Evolutionary conservation across 2,329 filamentous ascomycete genomes (phyloP), one percentile per base, ranked within the genome.

Genomic region (Davidsoniella neocaledoniae): DNA sequence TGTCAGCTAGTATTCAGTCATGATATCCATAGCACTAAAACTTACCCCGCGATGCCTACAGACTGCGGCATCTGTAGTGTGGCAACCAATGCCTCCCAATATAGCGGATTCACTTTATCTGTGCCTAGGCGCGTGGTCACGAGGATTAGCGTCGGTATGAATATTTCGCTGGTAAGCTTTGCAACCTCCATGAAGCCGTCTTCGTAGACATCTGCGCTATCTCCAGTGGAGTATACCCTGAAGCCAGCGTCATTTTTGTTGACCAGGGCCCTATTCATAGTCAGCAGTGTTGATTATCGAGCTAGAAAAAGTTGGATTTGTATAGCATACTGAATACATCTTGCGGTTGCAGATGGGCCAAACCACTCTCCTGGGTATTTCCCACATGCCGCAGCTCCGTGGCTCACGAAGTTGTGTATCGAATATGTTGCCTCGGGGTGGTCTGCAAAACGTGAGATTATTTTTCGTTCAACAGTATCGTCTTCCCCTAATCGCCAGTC

Each of bases 301-400:
- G n/a, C 12, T 9, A 9, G 29, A 9, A 9, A 33, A 19, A 40
- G n/a, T 7, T 10, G 12, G 41, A 23, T 25, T 25, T 4, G n/a
- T 3, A 3, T 23, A 43, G 66, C 83, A 63, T 68, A 93, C 87
- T 91, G 82, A 56, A 98, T 95, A 63, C 91, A 96, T 51, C 82
- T 79, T 43, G 91, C 88, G 8, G 91, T 93, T 5, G 91, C 91
- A 16, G 87, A 95, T n/a, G 91, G 91, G 0, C 91, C 91, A 65
- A 98, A 98, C 91, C 91, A 98, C 65, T 96, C 86, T 37, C 91
- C 91, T 0, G 91, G 91, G 59, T 93, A 85, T 64, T 94, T 96
- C 3, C 86, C 88, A 63, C 91, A 98, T 2, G 83, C 81, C 36
- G 75, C 72, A 21, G 87, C 87, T 16, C 91, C 91, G 58, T 94